These are phyloP conservation scores for Botrytis porri DNA, from an alignment of 2,329 filamentous ascomycete species.

Conservation along the genomic window DNA sequence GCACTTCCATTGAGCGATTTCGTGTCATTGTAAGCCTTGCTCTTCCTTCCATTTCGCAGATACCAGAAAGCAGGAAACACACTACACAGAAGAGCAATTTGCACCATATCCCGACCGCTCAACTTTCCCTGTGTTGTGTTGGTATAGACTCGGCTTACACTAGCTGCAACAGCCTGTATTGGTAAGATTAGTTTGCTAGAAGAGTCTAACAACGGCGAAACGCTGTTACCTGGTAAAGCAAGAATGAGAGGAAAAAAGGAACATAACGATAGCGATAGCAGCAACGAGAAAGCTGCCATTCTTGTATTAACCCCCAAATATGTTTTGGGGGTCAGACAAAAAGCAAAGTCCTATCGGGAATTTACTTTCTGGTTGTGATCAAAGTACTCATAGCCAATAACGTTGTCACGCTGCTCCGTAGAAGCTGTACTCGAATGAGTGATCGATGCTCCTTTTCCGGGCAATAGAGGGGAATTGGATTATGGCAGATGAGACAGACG, in stretches of 20 bases:
- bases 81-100: slow-evolving; percentile 27
- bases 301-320: slow-evolving; percentile 2
- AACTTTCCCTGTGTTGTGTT: slow-evolving; percentile 25
- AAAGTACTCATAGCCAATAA: slow-evolving; percentile 17
- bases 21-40: slow-evolving; percentile 26
- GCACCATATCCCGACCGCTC: slow-evolving; percentile 29
- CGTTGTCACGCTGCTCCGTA: slow-evolving; percentile 14
- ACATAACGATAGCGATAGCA: slow-evolving; percentile 5
- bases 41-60: slow-evolving; percentile 25
- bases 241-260: slow-evolving; percentile 1
- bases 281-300: slow-evolving; percentile 10
- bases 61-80: slow-evolving; percentile 31
- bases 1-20: not conserved
- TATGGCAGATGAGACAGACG: slow-evolving; percentile 12
- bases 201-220: not conserved
- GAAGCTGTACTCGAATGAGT: not conserved
- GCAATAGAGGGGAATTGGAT: not conserved
- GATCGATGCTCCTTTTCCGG: not conserved
- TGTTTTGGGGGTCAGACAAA: slow-evolving; percentile 2
- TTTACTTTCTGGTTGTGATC: slow-evolving; percentile 9
- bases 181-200: slow-evolving; percentile 11
- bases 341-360: slow-evolving; percentile 12
- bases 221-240: slow-evolving; percentile 15
- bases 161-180: slow-evolving; percentile 25
- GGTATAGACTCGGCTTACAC: slow-evolving; percentile 24